phyloP scores from a whole-genome alignment of 164 flowering plant species.

The Annona squamosa region DNA sequence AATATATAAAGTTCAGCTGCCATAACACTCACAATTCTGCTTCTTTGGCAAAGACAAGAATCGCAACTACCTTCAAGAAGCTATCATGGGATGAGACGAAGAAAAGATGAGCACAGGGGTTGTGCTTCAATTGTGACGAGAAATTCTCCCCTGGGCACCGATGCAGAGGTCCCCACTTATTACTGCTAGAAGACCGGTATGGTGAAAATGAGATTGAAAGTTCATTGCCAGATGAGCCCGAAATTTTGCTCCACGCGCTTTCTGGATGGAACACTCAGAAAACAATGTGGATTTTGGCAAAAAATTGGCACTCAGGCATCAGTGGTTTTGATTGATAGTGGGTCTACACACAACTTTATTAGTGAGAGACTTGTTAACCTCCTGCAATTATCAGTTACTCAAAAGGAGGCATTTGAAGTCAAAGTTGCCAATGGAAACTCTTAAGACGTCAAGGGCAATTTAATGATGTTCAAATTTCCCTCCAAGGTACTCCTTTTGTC shows the following conservation, averaged over 20 bases:
- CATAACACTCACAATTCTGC: neutral
- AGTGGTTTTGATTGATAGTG: conserved; percentile 2
- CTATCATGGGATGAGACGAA: neutral
- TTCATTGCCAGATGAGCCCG: neutral
- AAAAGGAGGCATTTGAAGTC: conserved; percentile 7
- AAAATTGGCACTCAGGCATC: conserved; percentile 2
- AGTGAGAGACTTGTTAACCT: neutral
- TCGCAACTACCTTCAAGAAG: neutral
- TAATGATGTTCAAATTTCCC: neutral
- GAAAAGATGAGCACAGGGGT: neutral
- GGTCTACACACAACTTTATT: conserved; percentile 9
- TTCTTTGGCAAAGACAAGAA: neutral
- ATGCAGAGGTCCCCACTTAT: neutral
- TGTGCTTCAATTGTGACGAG: neutral
- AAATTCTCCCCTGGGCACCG: neutral
- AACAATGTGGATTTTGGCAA: conserved; percentile 8
- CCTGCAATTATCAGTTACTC: neutral
- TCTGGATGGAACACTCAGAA: conserved; percentile 7
- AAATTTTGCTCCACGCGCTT: conserved; percentile 7
- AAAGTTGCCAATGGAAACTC: conserved; percentile 8
- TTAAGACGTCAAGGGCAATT: neutral
- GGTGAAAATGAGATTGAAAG: too few species aligned
- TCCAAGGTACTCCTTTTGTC: neutral
- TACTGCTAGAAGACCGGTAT: neutral
- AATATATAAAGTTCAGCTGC: neutral